Evolutionary conservation across 306 rosid genomes (phyloP).

Genomic region (Prunus davidiana): DNA sequence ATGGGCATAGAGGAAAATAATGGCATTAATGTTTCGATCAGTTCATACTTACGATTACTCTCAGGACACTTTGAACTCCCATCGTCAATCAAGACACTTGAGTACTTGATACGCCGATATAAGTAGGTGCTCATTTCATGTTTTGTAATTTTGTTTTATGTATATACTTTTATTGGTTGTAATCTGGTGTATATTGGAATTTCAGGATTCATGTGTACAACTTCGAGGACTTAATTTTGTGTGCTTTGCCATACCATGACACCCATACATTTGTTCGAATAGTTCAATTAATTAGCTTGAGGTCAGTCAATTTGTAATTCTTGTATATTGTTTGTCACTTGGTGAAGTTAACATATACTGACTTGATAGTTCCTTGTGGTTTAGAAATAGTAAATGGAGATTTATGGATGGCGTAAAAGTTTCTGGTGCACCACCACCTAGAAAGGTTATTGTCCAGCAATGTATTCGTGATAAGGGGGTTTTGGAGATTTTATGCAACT

Average conservation of each 20-base stretch:
- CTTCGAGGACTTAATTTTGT: slow-evolving; percentile 63
- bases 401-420: slow-evolving; percentile 73
- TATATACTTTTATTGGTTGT: slow-evolving; percentile 2
- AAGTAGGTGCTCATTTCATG: slow-evolving; percentile 47
- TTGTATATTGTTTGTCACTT: slow-evolving; percentile 15
- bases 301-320: slow-evolving; percentile 43
- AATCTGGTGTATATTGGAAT: slow-evolving; percentile 15
- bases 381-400: slow-evolving; percentile 75
- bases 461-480: slow-evolving; percentile 71
- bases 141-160: not conserved
- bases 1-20: slow-evolving; percentile 61
- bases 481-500: slow-evolving; percentile 67
- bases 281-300: slow-evolving; percentile 58
- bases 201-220: slow-evolving; percentile 81
- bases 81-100: slow-evolving; percentile 69
- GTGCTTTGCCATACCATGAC: slow-evolving; percentile 85
- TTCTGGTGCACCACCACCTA: slow-evolving; percentile 88
- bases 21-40: slow-evolving; percentile 48
- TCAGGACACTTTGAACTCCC: slow-evolving; percentile 59
- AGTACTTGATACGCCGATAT: slow-evolving; percentile 81
- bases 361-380: slow-evolving; percentile 20
- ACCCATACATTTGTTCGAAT: slow-evolving; percentile 76
- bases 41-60: slow-evolving; percentile 58
- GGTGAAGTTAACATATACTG: slow-evolving; percentile 18
- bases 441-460: slow-evolving; percentile 83